Conservation (phyloP, 495 filamentous ascomycete genomes). For the Sordaria brevicollis region DNA sequence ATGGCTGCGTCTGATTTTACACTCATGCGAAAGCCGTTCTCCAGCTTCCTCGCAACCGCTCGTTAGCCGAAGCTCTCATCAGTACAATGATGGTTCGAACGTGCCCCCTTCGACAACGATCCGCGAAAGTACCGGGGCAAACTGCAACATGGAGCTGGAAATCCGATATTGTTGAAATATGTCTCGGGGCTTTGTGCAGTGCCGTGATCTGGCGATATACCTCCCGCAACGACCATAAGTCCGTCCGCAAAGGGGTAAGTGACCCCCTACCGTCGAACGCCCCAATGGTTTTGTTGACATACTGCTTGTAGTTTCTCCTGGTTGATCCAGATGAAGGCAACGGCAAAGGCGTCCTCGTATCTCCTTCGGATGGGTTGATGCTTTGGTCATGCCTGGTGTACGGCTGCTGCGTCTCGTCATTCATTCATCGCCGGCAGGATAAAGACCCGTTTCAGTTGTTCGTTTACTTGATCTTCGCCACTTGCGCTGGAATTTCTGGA, state of each 20-base stretch:
- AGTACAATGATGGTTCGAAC: conserved; percentile 5
- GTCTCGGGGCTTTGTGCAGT: conserved; percentile 10
- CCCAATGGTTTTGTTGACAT: background rate
- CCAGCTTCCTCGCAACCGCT: background rate
- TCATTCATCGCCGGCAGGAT: conserved; percentile 29
- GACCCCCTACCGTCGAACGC: background rate
- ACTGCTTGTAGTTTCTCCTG: background rate
- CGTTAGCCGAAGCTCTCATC: background rate
- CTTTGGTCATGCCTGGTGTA: conserved; percentile 33
- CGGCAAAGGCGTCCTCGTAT: conserved; percentile 10
- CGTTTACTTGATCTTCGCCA: conserved; percentile 26
- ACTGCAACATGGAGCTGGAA: background rate
- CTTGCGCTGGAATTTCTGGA: conserved; percentile 19
- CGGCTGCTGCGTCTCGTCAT: conserved; percentile 37
- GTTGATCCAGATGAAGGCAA: background rate
- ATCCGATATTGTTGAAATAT: conserved; percentile 12
- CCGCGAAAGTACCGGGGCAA: background rate
- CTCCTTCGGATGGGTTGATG: conserved; percentile 28
- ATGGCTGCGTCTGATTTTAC: background rate
- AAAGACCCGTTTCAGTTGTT: conserved; percentile 28
- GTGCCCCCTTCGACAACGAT: conserved; percentile 5
- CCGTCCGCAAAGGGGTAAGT: conserved; percentile 5
- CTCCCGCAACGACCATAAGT: conserved; percentile 5
- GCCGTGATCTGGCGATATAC: conserved; percentile 17
- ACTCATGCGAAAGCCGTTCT: background rate